A percentile compares a stretch with the other conserved stretches of the same genome.
Conservation (phyloP, 1,139 yeast species). For the Suhomyces bribrorum region DNA sequence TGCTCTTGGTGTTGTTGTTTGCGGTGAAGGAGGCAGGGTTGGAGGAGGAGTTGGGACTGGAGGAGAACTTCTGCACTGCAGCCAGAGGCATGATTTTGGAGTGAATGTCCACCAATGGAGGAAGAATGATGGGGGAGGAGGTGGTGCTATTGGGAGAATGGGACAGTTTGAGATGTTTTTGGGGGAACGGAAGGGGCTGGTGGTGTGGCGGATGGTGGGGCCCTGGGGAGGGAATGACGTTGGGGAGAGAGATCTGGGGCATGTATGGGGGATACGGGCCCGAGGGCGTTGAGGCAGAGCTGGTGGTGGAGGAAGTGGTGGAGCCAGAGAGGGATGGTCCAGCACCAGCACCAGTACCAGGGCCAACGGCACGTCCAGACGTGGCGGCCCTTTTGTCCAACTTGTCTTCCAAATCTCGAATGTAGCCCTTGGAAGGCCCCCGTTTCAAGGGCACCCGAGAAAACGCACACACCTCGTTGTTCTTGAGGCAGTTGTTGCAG, state of each 20-base stretch:
- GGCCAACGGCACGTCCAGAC: slow-evolving; percentile 1
- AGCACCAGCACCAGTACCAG: slow-evolving; percentile 2
- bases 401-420: slow-evolving; percentile 44
- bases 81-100: slow-evolving; percentile 12
- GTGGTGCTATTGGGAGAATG: slow-evolving; percentile 17
- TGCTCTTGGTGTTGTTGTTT: slow-evolving; percentile 14
- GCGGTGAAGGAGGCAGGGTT: slow-evolving; percentile 2
- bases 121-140: slow-evolving; percentile 28
- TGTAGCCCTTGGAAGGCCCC: slow-evolving; percentile 76
- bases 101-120: slow-evolving; percentile 25
- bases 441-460: slow-evolving; percentile 71
- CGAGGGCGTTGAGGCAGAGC: background rate
- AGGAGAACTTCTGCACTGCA: background rate
- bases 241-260: slow-evolving; percentile 2
- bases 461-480: slow-evolving; percentile 58
- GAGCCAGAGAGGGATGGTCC: slow-evolving; percentile 7
- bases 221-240: background rate
- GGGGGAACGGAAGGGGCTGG: slow-evolving; percentile 24
- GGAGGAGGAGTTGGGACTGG: slow-evolving; percentile 4
- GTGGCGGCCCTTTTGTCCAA: slow-evolving; percentile 16
- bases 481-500: slow-evolving; percentile 60
- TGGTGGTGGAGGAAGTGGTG: slow-evolving; percentile 6
- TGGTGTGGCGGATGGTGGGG: slow-evolving; percentile 11
- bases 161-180: slow-evolving; percentile 18
- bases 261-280: background rate